phyloP scores from a whole-genome alignment of 2,329 filamentous ascomycete species.

The Pseudogymnoascus pannorum region DNA sequence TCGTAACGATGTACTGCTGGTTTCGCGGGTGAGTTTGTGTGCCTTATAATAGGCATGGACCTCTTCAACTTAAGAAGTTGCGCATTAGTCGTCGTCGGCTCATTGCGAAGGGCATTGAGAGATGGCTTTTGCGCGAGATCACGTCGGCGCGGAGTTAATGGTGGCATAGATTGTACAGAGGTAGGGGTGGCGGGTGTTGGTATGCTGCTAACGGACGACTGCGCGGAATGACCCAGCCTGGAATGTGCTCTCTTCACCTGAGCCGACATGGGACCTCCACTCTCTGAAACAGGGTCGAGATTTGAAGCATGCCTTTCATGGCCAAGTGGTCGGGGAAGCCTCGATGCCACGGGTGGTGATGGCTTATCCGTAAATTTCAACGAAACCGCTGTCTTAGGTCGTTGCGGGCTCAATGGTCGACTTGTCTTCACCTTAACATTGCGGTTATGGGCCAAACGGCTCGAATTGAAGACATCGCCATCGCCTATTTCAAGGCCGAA shows the following conservation, averaged over 20 bases:
- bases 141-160: constrained; percentile 54
- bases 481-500: constrained; percentile 81
- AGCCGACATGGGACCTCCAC: constrained; percentile 62
- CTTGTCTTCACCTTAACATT: constrained; percentile 82
- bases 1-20: constrained; percentile 42
- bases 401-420: constrained; percentile 60
- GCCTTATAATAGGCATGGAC: constrained; percentile 53
- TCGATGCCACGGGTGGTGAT: constrained; percentile 46
- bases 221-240: constrained; percentile 59
- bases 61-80: constrained; percentile 60
- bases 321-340: constrained; percentile 66
- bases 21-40: constrained; percentile 44
- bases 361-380: constrained; percentile 85
- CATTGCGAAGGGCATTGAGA: constrained; percentile 45
- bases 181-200: constrained; percentile 53
- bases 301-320: constrained; percentile 67
- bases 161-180: constrained; percentile 44
- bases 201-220: constrained; percentile 61
- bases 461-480: constrained; percentile 71
- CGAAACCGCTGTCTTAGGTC: constrained; percentile 69
- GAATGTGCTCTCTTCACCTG: constrained; percentile 57
- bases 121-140: constrained; percentile 51
- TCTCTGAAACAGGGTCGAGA: constrained; percentile 90
- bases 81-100: constrained; percentile 57
- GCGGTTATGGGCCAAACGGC: constrained; percentile 77